These are phyloP conservation scores for Cryphonectria naterciae DNA, from an alignment of 2,329 filamentous ascomycete genomes.

Conservation along the genomic window DNA sequence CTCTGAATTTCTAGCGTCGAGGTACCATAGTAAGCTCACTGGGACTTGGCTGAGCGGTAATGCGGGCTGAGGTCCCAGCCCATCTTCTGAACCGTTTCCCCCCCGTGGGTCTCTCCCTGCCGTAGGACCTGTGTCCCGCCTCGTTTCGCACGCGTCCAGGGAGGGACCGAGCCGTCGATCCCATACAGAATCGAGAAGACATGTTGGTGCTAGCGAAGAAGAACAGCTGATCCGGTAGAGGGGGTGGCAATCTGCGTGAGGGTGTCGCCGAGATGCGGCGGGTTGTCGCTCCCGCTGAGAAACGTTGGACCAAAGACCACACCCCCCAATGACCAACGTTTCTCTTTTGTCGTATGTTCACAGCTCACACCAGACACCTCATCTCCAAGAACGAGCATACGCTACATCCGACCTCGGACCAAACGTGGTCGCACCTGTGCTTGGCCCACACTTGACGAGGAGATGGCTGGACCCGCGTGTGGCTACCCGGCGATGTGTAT, in stretches of 20 bases:
- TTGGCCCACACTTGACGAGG: not conserved
- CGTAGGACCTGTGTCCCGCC: not conserved
- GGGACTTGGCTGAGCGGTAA: not conserved
- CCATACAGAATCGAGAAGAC: not conserved
- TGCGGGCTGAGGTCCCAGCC: conserved; percentile 13
- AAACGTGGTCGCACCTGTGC: not conserved
- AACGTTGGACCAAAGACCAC: not conserved
- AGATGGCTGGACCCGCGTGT: not conserved
- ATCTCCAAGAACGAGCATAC: not conserved
- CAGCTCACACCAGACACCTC: not conserved
- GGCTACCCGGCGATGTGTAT: conserved; percentile 2
- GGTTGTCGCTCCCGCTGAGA: not conserved
- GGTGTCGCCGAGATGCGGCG: conserved; percentile 1
- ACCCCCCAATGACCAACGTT: not conserved
- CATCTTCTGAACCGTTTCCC: not conserved
- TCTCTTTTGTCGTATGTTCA: not conserved
- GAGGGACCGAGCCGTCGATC: conserved; percentile 5
- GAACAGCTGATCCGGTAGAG: not conserved
- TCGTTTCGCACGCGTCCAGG: conserved; percentile 1
- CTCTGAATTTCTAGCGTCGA: not conserved
- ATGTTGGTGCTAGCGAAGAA: not conserved
- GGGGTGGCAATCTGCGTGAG: conserved; percentile 5
- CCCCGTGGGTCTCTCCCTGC: not conserved
- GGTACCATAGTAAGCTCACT: not conserved
- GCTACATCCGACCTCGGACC: too few species aligned